phyloP scores from a whole-genome alignment of 495 filamentous ascomycete species.

The Trichoderma virens region DNA sequence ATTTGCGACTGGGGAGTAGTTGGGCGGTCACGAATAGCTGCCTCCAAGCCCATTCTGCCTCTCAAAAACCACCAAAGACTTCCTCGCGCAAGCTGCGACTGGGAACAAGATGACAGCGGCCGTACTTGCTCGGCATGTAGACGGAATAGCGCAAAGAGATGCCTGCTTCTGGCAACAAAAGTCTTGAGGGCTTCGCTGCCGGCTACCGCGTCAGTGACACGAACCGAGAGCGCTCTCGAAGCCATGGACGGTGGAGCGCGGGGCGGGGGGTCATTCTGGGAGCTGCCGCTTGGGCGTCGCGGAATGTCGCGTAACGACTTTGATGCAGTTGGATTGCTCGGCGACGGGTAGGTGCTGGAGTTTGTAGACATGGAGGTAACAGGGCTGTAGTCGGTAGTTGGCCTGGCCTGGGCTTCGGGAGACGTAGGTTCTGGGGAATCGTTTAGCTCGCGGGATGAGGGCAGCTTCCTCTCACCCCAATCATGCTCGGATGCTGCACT shows the following conservation, averaged over 20 bases:
- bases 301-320: background rate
- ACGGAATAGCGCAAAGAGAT: constrained; percentile 59
- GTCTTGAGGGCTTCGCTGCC: constrained; percentile 58
- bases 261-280: constrained; percentile 18
- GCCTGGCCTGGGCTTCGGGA: background rate
- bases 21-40: constrained; percentile 55
- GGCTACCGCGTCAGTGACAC: constrained; percentile 30
- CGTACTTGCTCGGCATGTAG: constrained; percentile 64
- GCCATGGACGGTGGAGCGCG: constrained; percentile 15
- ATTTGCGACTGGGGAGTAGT: constrained; percentile 33
- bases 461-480: constrained; percentile 16
- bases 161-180: constrained; percentile 58
- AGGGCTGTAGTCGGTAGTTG: constrained; percentile 20
- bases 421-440: constrained; percentile 19
- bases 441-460: constrained; percentile 13
- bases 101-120: constrained; percentile 49
- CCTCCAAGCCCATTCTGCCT: constrained; percentile 66
- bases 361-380: constrained; percentile 19
- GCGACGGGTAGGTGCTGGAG: constrained; percentile 17
- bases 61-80: constrained; percentile 84
- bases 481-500: constrained; percentile 21
- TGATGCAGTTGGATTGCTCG: background rate
- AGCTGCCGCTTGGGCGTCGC: constrained; percentile 19
- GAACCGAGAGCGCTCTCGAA: constrained; percentile 21
- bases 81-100: constrained; percentile 59